These are phyloP conservation scores for Mitragyna speciosa DNA, from an alignment of 257 asterid genomes.

Conservation along the genomic window DNA sequence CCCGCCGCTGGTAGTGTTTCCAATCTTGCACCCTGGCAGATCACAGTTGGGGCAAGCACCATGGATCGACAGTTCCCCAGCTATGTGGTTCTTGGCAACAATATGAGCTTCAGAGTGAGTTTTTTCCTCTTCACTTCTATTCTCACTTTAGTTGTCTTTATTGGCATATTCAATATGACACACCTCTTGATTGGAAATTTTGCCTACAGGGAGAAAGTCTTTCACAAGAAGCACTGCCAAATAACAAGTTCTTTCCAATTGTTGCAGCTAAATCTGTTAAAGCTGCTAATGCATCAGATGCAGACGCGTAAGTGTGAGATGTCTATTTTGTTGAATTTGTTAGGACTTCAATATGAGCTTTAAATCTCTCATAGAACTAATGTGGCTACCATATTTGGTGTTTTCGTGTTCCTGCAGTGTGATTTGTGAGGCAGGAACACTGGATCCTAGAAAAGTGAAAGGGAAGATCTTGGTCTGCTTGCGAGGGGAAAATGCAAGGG, in stretches of 20 bases:
- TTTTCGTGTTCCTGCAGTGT: conserved; percentile 33
- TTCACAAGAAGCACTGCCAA: conserved; percentile 43
- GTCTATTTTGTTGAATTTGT: not conserved
- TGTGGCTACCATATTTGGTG: not conserved
- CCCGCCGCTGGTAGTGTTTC: conserved; percentile 59
- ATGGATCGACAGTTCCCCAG: conserved; percentile 72
- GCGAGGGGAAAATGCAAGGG: conserved; percentile 65
- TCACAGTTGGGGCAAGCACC: conserved; percentile 91
- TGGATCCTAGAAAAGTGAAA: conserved; percentile 70
- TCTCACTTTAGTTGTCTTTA: not conserved
- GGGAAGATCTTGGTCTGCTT: conserved; percentile 85
- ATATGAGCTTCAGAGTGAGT: conserved; percentile 45
- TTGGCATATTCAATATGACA: not conserved
- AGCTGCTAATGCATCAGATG: conserved; percentile 41
- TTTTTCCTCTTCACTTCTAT: not conserved
- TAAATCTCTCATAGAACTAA: not conserved
- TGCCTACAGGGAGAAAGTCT: conserved; percentile 74
- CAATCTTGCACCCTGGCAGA: conserved; percentile 84
- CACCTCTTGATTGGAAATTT: not conserved
- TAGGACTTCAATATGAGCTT: not conserved
- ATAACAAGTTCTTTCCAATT: conserved; percentile 41
- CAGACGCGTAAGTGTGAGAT: conserved; percentile 60
- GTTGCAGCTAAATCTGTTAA: conserved; percentile 57
- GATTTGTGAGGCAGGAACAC: conserved; percentile 64
- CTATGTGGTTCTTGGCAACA: conserved; percentile 58